Evolutionary conservation across 2,329 filamentous ascomycete species (phyloP).

Genomic region (Cadophora gregata): DNA sequence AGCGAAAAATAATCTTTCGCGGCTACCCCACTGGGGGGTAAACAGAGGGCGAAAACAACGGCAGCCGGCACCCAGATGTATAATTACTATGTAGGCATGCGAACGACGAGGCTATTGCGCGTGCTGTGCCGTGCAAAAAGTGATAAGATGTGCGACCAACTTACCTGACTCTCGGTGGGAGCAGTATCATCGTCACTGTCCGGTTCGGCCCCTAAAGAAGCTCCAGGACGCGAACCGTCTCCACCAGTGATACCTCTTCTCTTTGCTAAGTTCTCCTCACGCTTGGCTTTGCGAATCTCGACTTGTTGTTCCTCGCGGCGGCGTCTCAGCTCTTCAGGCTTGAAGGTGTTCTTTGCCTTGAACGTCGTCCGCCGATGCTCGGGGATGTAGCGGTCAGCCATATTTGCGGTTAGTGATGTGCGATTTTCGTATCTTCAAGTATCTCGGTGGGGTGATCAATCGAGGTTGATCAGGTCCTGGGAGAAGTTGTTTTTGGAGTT

Average conservation of each 20-base stretch:
- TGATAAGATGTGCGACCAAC: conserved; percentile 44
- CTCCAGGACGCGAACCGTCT: conserved; percentile 76
- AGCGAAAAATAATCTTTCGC: conserved; percentile 42
- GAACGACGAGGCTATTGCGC: not conserved
- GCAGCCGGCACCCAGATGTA: not conserved
- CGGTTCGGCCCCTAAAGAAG: conserved; percentile 83
- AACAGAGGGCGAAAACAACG: conserved; percentile 31
- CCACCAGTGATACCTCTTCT: conserved; percentile 89
- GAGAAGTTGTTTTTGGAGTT: conserved; percentile 25
- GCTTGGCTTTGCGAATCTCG: conserved; percentile 97
- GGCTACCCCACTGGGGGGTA: conserved; percentile 42
- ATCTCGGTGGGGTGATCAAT: conserved; percentile 25
- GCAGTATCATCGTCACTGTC: conserved; percentile 98
- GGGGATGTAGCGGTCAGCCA: conserved; percentile 99
- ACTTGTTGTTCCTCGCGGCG: conserved; percentile 99
- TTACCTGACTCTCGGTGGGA: conserved; percentile 95
- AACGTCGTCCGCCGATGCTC: conserved; percentile 99
- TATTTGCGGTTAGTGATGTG: conserved; percentile 49
- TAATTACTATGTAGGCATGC: not conserved
- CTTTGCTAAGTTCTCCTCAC: conserved; percentile 99
- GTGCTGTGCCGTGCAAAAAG: conserved; percentile 2
- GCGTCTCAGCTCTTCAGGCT: conserved; percentile 97
- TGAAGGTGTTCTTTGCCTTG: conserved; percentile 99
- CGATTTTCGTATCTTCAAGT: conserved; percentile 23
- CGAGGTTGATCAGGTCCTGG: conserved; percentile 29